Base-by-base conservation (phyloP, 306 rosid genomes). In the Castanea mollissima region DNA sequence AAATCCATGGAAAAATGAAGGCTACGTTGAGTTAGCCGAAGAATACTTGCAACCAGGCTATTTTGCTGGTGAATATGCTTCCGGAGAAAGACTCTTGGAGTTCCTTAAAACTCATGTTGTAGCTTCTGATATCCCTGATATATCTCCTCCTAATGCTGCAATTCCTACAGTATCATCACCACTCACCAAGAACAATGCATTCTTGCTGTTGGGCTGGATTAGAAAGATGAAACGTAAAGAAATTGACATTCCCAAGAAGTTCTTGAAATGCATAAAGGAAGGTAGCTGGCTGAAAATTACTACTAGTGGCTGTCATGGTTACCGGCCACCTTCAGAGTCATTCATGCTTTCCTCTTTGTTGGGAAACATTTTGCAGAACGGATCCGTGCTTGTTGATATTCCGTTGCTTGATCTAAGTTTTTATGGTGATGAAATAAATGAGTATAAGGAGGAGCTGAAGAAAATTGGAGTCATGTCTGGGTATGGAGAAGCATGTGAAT, bases 131-230 rank as follows among this genome's bases (percentile, higher is more conserved):
- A 84, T 94, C 19, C 97, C 98, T 27, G 1, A 64, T 69, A 75
- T 94, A 46, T 19, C 85, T 75, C 92, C 94, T 34, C 98, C 98
- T 1, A 79, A 74, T 84, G 81, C 84, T 49, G 77, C 80, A 10
- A 76, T 94, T 72, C 78, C 90, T 0, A 77, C 91, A 11, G 87
- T 86, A 1, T 77, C 83, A 56, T 81, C 89, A 14, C 91, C 84
- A 11, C 92, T 94, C 46, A 90, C 87, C 1, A 82, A 73, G 82
- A 55, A 78, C 12, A 94, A 92, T 74, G 92, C 85, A 56, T 78
- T 90, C 85, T 71, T 92, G 68, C 89, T 92, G 27, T 80, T 94
- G 81, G 74, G 79, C 8, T 92, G 98, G 98, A 90, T 94, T 80
- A 82, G 51, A 7, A 41, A 78, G 14, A 79, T 87, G 52, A 80